A percentile compares a stretch with the other conserved stretches of the same genome.
phyloP scores from a whole-genome alignment of 805 yeast genomes.

The Kluyveromyces siamensis region DNA sequence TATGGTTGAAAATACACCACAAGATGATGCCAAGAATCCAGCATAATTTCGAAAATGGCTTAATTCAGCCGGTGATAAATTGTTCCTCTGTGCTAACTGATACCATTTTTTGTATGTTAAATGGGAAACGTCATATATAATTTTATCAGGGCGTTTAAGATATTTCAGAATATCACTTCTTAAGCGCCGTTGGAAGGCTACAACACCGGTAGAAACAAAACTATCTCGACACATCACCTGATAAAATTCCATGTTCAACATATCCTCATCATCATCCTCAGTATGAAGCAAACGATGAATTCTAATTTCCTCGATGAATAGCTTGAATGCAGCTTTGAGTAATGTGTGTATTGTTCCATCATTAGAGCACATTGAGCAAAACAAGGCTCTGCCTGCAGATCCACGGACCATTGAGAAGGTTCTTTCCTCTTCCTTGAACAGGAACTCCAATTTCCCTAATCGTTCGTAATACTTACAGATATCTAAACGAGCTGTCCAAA shows the following conservation, averaged over 20 bases:
- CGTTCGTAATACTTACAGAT: conserved; percentile 23
- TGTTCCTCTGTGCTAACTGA: conserved; percentile 9
- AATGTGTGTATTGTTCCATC: conserved; percentile 41
- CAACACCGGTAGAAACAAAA: conserved; percentile 54
- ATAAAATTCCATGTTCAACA: conserved; percentile 33
- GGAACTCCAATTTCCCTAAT: conserved; percentile 15
- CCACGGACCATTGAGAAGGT: conserved; percentile 30
- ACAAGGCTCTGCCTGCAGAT: conserved; percentile 41
- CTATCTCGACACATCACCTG: conserved; percentile 42
- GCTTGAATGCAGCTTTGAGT: conserved; percentile 34
- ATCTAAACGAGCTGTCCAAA: conserved; percentile 30
- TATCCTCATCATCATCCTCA: conserved; percentile 7
- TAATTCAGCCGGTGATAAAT: conserved; percentile 29
- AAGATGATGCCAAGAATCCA: conserved; percentile 62
- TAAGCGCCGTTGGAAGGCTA: conserved; percentile 63
- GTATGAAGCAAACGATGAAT: not conserved
- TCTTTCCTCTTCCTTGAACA: conserved; percentile 17
- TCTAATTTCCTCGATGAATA: conserved; percentile 9
- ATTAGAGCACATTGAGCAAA: conserved; percentile 43
- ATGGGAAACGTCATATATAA: conserved; percentile 25
- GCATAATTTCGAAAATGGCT: conserved; percentile 55
- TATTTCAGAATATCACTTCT: conserved; percentile 32
- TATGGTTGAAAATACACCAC: conserved; percentile 48
- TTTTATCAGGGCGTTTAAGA: conserved; percentile 18
- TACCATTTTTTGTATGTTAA: conserved; percentile 31